phyloP scores from a whole-genome alignment of 225 moss, liverwort and hornwort species.

The Bryoerythrophyllum caledonicum region DNA sequence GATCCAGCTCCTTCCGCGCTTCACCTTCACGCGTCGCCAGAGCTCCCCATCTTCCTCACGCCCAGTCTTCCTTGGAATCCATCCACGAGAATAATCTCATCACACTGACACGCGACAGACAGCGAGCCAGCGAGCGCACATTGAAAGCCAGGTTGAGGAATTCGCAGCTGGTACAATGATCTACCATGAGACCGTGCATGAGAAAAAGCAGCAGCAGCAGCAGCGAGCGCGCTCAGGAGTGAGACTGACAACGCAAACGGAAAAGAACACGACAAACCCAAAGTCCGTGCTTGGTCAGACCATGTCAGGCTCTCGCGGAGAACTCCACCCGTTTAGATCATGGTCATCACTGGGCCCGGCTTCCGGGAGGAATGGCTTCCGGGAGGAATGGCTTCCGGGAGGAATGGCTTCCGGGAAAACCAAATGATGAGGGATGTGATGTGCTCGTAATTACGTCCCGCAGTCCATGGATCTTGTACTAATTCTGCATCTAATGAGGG shows the following conservation, averaged over 20 bases:
- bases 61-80: background rate
- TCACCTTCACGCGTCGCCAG: background rate
- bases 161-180: conserved; percentile 4
- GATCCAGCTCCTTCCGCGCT: conserved; percentile 15
- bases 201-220: background rate
- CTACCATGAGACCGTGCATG: background rate
- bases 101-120: background rate
- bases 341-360: background rate
- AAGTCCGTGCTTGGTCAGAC: conserved; percentile 37
- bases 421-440: too few species aligned
- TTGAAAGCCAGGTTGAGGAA: background rate
- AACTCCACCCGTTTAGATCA: background rate
- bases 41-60: conserved; percentile 23
- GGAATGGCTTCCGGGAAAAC: too few species aligned
- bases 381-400: too few species aligned
- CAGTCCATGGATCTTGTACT: too few species aligned
- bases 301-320: background rate
- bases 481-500: background rate
- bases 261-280: background rate
- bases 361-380: too few species aligned
- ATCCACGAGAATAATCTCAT: background rate
- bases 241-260: too few species aligned
- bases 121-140: conserved; percentile 42
- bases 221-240: too few species aligned
- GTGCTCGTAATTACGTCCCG: too few species aligned